Evolutionary conservation across 805 yeast species (phyloP).

Genomic region (Kodamaea fukazawae): DNA sequence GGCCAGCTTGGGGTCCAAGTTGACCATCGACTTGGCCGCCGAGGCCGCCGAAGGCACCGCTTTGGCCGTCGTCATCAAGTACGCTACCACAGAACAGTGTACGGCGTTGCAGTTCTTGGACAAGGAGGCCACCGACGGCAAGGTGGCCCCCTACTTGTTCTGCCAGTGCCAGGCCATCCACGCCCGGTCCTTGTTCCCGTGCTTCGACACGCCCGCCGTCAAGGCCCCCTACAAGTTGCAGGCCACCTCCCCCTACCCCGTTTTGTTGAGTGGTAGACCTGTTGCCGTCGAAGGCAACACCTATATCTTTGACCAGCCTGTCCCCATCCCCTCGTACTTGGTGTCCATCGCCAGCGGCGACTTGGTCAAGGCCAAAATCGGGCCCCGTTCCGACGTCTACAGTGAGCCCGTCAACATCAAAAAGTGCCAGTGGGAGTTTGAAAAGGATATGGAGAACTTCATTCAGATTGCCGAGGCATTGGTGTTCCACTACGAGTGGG

Average conservation of each 20-base stretch:
- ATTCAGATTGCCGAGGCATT: constrained; percentile 33
- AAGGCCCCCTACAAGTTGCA: constrained; percentile 26
- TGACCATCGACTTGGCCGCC: constrained; percentile 16
- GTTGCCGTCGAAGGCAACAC: constrained; percentile 13
- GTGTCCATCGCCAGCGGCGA: constrained; percentile 36
- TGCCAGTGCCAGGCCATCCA: constrained; percentile 39
- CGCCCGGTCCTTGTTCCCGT: constrained; percentile 35
- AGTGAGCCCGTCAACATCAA: constrained; percentile 25
- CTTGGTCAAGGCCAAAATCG: constrained; percentile 27
- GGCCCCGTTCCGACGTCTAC: constrained; percentile 34
- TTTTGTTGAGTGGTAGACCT: constrained; percentile 33
- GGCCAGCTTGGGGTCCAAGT: constrained; percentile 26
- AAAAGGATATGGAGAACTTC: constrained; percentile 34
- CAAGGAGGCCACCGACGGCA: constrained; percentile 22
- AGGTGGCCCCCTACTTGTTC: constrained; percentile 33
- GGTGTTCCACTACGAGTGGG: constrained; percentile 35
- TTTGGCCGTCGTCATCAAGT: constrained; percentile 16
- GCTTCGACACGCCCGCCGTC: constrained; percentile 36
- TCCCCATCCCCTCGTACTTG: constrained; percentile 36
- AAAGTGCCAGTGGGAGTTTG: constrained; percentile 35
- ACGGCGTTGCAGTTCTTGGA: constrained; percentile 36
- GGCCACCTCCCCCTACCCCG: constrained; percentile 25
- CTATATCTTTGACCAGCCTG: constrained; percentile 30
- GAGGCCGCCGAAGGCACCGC: background rate
- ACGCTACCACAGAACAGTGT: constrained; percentile 28